Percentiles rank a stretch among this genome's conserved stretches.
Conservation (phyloP, 2,329 filamentous ascomycete genomes). For the Aspergillus quadrilineatus region DNA sequence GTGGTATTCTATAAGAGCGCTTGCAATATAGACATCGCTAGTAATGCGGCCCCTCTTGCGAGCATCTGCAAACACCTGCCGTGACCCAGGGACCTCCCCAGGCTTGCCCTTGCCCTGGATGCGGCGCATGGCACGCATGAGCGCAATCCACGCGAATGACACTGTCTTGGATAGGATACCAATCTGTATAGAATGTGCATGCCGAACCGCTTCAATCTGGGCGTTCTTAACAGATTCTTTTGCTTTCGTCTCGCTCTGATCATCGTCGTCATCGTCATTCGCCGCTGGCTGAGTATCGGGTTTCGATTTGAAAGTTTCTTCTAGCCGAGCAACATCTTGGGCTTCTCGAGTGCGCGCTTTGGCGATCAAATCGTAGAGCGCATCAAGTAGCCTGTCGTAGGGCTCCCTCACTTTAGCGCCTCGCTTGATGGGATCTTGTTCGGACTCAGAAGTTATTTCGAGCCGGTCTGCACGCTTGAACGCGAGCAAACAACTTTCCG, state of each 20-base stretch:
- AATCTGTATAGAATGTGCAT: constrained; percentile 70
- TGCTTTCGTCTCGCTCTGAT: constrained; percentile 49
- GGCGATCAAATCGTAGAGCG: constrained; percentile 82
- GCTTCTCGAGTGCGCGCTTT: constrained; percentile 67
- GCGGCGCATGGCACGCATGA: constrained; percentile 90
- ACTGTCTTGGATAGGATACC: constrained; percentile 78
- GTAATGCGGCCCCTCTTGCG: constrained; percentile 82
- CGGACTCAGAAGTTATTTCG: constrained; percentile 72
- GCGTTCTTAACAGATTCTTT: constrained; percentile 53
- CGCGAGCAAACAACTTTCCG: constrained; percentile 86
- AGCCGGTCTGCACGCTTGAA: constrained; percentile 87
- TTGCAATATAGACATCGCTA: constrained; percentile 91
- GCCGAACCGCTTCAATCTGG: constrained; percentile 59
- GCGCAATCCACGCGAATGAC: constrained; percentile 90
- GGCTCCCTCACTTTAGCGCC: constrained; percentile 76
- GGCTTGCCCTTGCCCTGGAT: constrained; percentile 81
- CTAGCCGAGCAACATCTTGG: constrained; percentile 56
- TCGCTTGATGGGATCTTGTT: constrained; percentile 65
- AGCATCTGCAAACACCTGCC: constrained; percentile 86
- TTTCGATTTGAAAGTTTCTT: constrained; percentile 51
- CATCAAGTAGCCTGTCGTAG: constrained; percentile 78
- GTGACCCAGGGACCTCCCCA: constrained; percentile 68
- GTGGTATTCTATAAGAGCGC: constrained; percentile 88
- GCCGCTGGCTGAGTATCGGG: constrained; percentile 38
- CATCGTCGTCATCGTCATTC: constrained; percentile 57